Percentiles rank a stretch among this genome's conserved stretches.
These are phyloP conservation scores for Xylaria sp. DNA, from an alignment of 2,329 filamentous ascomycete genomes.

Conservation along the genomic window DNA sequence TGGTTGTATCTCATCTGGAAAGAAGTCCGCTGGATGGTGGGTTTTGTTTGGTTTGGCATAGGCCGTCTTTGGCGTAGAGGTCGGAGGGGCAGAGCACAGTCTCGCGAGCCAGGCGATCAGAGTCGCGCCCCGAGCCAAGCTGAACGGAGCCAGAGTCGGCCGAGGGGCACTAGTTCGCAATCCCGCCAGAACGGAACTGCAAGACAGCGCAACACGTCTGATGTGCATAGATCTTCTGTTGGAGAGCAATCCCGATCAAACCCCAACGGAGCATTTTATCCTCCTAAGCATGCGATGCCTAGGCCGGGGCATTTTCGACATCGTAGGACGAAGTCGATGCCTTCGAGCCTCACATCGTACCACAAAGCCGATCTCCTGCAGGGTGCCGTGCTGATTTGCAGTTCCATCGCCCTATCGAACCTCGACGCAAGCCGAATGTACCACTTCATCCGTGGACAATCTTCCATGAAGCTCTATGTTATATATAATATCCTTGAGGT, in stretches of 20 bases:
- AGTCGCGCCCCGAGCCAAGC: conserved; percentile 50
- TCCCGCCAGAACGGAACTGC: conserved; percentile 36
- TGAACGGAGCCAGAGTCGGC: conserved; percentile 55
- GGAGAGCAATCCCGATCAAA: conserved; percentile 42
- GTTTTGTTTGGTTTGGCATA: conserved; percentile 82
- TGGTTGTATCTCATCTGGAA: conserved; percentile 78
- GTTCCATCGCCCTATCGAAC: conserved; percentile 85
- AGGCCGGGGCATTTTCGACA: conserved; percentile 63
- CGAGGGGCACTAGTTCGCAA: conserved; percentile 38
- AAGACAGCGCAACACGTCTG: conserved; percentile 42
- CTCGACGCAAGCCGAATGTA: conserved; percentile 98
- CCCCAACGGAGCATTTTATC: conserved; percentile 45
- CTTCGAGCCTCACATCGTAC: conserved; percentile 84
- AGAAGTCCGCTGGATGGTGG: conserved; percentile 76
- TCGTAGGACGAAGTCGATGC: conserved; percentile 82
- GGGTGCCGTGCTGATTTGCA: conserved; percentile 86
- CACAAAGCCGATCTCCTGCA: conserved; percentile 97
- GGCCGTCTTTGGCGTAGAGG: conserved; percentile 79
- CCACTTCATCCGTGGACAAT: conserved; percentile 94
- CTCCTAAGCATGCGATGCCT: conserved; percentile 51
- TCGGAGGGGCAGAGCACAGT: conserved; percentile 57
- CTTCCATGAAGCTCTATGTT: conserved; percentile 97
- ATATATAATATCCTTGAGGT: conserved; percentile 98
- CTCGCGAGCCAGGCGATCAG: conserved; percentile 44
- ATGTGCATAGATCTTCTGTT: conserved; percentile 33